phyloP scores from a whole-genome alignment of 164 flowering plant species.

The Magnolia kwangsiensis region DNA sequence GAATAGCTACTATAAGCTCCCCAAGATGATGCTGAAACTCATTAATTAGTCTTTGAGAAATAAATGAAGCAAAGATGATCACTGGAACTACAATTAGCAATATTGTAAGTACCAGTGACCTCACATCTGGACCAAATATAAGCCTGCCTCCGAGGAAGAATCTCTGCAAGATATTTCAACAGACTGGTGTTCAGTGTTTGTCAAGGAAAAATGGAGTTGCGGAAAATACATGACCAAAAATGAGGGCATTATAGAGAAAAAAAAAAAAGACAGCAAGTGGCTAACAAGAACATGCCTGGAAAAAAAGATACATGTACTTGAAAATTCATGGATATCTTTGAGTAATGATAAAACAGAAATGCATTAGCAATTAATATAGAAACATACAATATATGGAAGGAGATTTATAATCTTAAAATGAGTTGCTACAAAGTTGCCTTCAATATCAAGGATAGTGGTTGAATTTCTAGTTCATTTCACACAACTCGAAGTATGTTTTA shows the following conservation, averaged over 20 bases:
- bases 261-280: background rate
- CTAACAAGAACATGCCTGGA: background rate
- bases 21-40: conserved; percentile 41
- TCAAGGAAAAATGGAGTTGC: background rate
- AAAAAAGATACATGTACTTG: background rate
- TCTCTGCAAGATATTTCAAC: conserved; percentile 40
- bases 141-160: conserved; percentile 66
- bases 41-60: conserved; percentile 36
- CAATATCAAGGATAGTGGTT: too few relatives aligned
- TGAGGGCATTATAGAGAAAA: background rate
- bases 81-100: conserved; percentile 53
- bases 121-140: conserved; percentile 72
- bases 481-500: too few relatives aligned
- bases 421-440: too few relatives aligned
- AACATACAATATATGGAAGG: too few relatives aligned
- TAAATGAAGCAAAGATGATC: conserved; percentile 43
- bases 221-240: background rate
- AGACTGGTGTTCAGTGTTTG: background rate
- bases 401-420: too few relatives aligned
- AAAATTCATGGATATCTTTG: background rate
- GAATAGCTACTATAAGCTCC: conserved; percentile 30
- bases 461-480: too few relatives aligned
- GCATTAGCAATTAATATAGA: too few relatives aligned
- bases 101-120: conserved; percentile 52
- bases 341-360: too few relatives aligned